Evolutionary conservation across 305 asterid species (phyloP).

Genomic region (Solanum hybrid): DNA sequence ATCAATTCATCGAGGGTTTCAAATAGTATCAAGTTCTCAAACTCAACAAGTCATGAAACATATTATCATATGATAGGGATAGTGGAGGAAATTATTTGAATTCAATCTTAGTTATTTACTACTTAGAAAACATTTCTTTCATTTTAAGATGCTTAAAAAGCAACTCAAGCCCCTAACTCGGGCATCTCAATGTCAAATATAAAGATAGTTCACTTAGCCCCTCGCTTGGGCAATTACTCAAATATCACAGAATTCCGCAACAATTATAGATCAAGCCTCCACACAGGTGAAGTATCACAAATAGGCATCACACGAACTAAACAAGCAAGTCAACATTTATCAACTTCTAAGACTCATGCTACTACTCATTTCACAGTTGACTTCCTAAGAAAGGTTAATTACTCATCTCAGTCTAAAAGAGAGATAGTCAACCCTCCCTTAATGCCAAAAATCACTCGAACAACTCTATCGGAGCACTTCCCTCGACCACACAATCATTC

Average conservation of each 20-base stretch:
- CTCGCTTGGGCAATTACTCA: not conserved
- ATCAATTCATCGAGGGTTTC: not conserved
- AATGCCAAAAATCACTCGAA: not conserved
- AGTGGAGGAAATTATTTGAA: not conserved
- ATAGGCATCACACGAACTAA: not conserved
- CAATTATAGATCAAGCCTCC: not conserved
- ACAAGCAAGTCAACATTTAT: not conserved
- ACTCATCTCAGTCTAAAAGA: not conserved
- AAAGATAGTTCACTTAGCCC: not conserved
- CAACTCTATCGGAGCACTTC: not conserved
- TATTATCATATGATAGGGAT: not conserved
- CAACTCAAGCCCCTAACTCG: not conserved
- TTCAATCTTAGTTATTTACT: not conserved
- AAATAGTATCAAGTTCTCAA: not conserved
- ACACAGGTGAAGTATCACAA: not conserved
- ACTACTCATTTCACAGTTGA: no score
- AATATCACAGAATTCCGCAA: not conserved
- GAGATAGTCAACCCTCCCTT: no score
- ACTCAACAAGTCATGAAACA: not conserved
- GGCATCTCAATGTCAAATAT: not conserved
- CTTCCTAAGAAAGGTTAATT: not conserved
- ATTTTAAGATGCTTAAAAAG: not conserved
- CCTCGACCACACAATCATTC: not conserved
- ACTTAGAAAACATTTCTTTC: not conserved
- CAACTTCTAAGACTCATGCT: not conserved